A percentile compares a stretch with the other conserved stretches of the same genome.
Evolutionary conservation across 2,329 filamentous ascomycete species (phyloP).

Genomic region (Seiridium unicorne): DNA sequence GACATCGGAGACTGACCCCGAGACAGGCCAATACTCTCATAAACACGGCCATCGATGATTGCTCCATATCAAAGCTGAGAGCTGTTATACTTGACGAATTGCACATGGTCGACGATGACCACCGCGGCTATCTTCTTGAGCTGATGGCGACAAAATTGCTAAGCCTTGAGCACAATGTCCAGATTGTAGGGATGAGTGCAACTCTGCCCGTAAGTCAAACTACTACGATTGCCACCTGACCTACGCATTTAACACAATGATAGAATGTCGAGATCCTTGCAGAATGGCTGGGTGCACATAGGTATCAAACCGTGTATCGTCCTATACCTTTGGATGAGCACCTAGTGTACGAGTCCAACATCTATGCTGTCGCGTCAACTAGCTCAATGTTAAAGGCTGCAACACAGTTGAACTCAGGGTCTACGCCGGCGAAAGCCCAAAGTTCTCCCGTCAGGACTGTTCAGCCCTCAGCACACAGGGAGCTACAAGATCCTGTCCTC

Average conservation of each 20-base stretch:
- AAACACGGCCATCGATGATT: constrained; percentile 71
- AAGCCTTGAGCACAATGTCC: constrained; percentile 64
- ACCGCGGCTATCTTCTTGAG: constrained; percentile 73
- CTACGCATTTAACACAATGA: not conserved
- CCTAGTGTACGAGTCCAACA: constrained; percentile 66
- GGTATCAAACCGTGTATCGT: constrained; percentile 70
- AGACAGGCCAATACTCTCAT: constrained; percentile 69
- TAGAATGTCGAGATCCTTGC: constrained; percentile 71
- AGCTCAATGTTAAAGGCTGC: constrained; percentile 57
- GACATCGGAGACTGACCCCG: constrained; percentile 14
- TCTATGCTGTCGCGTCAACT: constrained; percentile 63
- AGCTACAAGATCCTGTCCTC: constrained; percentile 62
- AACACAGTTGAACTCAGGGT: constrained; percentile 42
- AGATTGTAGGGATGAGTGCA: constrained; percentile 79
- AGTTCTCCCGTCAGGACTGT: constrained; percentile 46
- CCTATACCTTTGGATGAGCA: constrained; percentile 76
- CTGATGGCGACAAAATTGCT: constrained; percentile 72
- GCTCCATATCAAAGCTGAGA: constrained; percentile 60
- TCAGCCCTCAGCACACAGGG: constrained; percentile 54
- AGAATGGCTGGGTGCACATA: constrained; percentile 68
- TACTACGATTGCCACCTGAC: not conserved
- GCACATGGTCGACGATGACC: constrained; percentile 79
- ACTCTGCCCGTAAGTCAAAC: constrained; percentile 61
- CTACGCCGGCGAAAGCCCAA: constrained; percentile 31
- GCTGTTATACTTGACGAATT: constrained; percentile 73